Conservation (phyloP, 2,329 filamentous ascomycete species). For the Saccharata proteae region DNA sequence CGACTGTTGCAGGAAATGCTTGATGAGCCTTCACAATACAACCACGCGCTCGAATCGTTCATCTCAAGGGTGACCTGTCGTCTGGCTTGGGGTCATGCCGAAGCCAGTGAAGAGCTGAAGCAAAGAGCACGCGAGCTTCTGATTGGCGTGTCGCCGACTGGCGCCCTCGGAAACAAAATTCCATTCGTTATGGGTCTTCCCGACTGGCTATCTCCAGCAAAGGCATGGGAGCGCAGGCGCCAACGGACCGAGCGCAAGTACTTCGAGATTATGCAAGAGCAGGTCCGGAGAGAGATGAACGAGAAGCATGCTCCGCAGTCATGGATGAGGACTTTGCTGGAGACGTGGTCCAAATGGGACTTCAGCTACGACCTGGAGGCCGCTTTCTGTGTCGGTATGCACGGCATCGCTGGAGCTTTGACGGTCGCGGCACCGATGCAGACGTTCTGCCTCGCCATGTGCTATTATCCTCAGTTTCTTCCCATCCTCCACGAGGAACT, state of each 20-base stretch:
- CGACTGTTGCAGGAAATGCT: conserved; percentile 34
- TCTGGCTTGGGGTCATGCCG: conserved; percentile 33
- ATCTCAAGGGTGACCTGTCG: conserved; percentile 35
- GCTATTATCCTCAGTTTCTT: conserved; percentile 31
- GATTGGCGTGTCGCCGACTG: conserved; percentile 33
- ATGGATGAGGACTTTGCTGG: conserved; percentile 33
- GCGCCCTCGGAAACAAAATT: conserved; percentile 33
- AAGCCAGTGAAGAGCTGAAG: conserved; percentile 34
- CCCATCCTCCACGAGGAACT: conserved; percentile 28
- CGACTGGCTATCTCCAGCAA: conserved; percentile 29
- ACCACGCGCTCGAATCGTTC: conserved; percentile 32
- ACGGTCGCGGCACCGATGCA: conserved; percentile 37
- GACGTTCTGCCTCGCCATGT: conserved; percentile 35
- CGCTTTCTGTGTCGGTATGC: conserved; percentile 35
- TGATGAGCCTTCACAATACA: conserved; percentile 30
- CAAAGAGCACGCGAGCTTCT: conserved; percentile 34
- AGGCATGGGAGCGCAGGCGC: conserved; percentile 33
- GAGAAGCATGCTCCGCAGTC: conserved; percentile 23
- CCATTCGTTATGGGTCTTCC: conserved; percentile 34
- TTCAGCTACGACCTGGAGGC: conserved; percentile 33
- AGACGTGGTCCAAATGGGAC: conserved; percentile 26
- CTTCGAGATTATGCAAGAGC: conserved; percentile 32
- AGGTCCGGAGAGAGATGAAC: conserved; percentile 24
- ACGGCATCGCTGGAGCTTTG: conserved; percentile 34
- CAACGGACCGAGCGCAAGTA: conserved; percentile 31